Base-by-base conservation (phyloP, 164 flowering plant genomes). In the Vitis vinifera region DNA sequence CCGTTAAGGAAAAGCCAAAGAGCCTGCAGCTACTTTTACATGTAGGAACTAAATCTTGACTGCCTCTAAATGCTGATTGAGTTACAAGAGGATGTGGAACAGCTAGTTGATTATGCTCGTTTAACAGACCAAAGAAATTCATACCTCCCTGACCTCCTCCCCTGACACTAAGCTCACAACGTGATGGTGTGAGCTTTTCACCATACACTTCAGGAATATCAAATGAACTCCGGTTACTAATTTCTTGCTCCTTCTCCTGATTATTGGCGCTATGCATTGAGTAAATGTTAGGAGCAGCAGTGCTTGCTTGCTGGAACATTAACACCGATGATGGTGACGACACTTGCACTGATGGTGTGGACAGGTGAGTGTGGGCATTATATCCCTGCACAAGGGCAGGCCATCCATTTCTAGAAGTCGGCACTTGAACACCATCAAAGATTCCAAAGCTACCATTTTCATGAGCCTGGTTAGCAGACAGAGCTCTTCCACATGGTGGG, bases 1-100 rank as follows among this genome's bases (percentile, higher is more conserved):
- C 85, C 0, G 82, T 88, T 75, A 94, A 71, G 11, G 97, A 75
- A 74, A 94, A 92, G 13, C 99, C 99, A 75, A 94, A 92, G 51
- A 94, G 87, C 71, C 88, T 88, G 87, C 97, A 92, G 70, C 85
- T 77, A 67, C 80, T 79, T 75, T 83, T 83, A 68, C 79, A 80
- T 1, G 79, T 66, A 3, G 84, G 63, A 71, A 68, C 75, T 30
- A 72, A 17, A 49, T 68, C 77, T 61, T 74, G 79, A 53, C 73
- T 70, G 15, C 67, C 66, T 51, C 72, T 69, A 29, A 61, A 10
- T 51, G 76, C 64, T 63, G 80, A 65, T 51, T 73, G 85, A 62
- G 67, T 65, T 12, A 50, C 65, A 30, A 57, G 52, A 59, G 74
- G 75, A 48, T 63, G 61, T 5, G 75, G 63, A 56, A 60, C 17